A percentile compares a stretch with the other conserved stretches of the same genome.
Conservation (phyloP, 768 basidiomycete genomes). For the Postia placenta region DNA sequence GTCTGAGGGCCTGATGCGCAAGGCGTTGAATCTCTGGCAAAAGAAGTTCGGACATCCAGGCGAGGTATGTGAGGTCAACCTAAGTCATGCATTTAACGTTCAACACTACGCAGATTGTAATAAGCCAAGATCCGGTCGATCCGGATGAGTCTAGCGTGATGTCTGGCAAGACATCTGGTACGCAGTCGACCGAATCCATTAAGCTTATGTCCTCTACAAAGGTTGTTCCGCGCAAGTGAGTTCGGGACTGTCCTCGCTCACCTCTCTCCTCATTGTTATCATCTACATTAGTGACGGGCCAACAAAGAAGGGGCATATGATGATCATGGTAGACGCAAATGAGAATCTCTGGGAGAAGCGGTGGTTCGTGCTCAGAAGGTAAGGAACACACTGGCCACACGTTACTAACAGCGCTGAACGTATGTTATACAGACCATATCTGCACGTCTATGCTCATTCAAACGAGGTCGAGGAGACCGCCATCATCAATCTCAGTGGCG, state of each 20-base stretch:
- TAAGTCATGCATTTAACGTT: background rate
- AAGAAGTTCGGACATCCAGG: constrained; percentile 70
- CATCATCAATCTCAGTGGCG: constrained; percentile 76
- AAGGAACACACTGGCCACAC: background rate
- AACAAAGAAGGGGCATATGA: constrained; percentile 80
- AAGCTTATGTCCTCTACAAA: constrained; percentile 73
- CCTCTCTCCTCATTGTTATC: background rate
- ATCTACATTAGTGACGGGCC: constrained; percentile 56
- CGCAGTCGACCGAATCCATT: constrained; percentile 42
- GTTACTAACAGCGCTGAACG: background rate
- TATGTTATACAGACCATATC: constrained; percentile 64
- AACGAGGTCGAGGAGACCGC: constrained; percentile 81
- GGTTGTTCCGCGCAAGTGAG: constrained; percentile 66
- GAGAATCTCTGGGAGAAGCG: constrained; percentile 76
- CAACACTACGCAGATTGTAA: constrained; percentile 50
- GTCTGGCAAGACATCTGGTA: constrained; percentile 27
- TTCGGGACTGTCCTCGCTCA: background rate
- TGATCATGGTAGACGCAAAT: constrained; percentile 75
- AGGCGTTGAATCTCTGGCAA: constrained; percentile 77
- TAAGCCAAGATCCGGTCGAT: constrained; percentile 66
- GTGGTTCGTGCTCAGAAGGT: constrained; percentile 89
- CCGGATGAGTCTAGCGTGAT: constrained; percentile 36
- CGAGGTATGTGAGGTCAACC: constrained; percentile 56
- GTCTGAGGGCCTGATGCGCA: constrained; percentile 56
- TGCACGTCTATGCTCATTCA: constrained; percentile 80